Percentiles rank a stretch among this genome's conserved stretches.
These are phyloP conservation scores for Fusarium keratoplasticum DNA, from an alignment of 2,329 filamentous ascomycete genomes.

Conservation along the genomic window DNA sequence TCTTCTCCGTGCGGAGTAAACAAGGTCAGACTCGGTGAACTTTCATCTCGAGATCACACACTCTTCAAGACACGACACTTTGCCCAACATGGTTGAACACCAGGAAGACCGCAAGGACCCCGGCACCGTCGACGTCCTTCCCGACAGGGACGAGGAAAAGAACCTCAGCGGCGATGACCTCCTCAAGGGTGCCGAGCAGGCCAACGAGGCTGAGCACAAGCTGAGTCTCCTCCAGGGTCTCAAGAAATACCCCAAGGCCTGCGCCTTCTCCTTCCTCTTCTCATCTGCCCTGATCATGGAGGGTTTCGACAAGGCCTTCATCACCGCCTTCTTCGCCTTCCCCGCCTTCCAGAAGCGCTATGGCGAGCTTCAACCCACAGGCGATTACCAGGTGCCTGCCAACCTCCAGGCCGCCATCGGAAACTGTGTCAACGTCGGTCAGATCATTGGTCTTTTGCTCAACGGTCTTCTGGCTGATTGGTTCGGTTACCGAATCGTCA, in stretches of 20 bases:
- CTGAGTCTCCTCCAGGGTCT: slow-evolving; percentile 50
- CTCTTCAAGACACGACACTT: background rate
- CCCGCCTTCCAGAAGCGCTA: slow-evolving; percentile 52
- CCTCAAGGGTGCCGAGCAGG: slow-evolving; percentile 31
- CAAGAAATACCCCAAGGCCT: slow-evolving; percentile 53
- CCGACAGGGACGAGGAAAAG: slow-evolving; percentile 26
- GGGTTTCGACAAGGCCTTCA: slow-evolving; percentile 53
- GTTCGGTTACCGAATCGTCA: slow-evolving; percentile 58
- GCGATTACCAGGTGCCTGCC: slow-evolving; percentile 58
- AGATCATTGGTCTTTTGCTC: slow-evolving; percentile 61
- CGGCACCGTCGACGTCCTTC: slow-evolving; percentile 6
- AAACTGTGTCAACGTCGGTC: slow-evolving; percentile 59
- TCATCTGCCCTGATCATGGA: slow-evolving; percentile 55
- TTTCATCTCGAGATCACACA: background rate
- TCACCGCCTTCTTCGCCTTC: slow-evolving; percentile 55
- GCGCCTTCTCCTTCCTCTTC: slow-evolving; percentile 51
- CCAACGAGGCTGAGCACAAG: slow-evolving; percentile 43
- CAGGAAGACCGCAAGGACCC: slow-evolving; percentile 30
- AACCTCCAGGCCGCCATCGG: slow-evolving; percentile 62
- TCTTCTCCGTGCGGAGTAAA: background rate
- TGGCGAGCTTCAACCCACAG: slow-evolving; percentile 48
- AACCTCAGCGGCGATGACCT: slow-evolving; percentile 17
- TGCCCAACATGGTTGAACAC: slow-evolving; percentile 23
- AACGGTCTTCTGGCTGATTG: slow-evolving; percentile 60
- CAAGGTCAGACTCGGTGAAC: background rate